Evolutionary conservation across 768 basidiomycete genomes (phyloP).

Genomic region (Strobilomyces echinocephalus): DNA sequence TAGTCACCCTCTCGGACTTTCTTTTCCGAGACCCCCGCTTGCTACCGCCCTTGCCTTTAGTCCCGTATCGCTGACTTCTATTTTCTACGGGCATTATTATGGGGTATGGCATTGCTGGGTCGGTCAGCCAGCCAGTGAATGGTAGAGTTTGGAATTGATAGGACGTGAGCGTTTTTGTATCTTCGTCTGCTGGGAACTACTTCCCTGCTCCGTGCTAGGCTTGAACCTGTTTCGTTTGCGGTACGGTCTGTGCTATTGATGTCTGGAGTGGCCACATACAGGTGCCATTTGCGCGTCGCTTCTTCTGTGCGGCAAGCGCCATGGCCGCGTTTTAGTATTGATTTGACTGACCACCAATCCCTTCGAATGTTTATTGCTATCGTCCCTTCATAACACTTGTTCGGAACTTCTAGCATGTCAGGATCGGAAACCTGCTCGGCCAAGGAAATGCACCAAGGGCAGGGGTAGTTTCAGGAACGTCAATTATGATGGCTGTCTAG

Average conservation of each 20-base stretch:
- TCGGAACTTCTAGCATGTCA: conserved; percentile 21
- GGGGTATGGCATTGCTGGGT: conserved; percentile 82
- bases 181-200: background rate
- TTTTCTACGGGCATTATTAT: conserved; percentile 59
- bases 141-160: conserved; percentile 96
- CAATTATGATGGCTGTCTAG: conserved; percentile 60
- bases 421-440: conserved; percentile 86
- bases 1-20: conserved; percentile 60
- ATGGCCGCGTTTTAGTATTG: background rate
- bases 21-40: conserved; percentile 92
- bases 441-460: conserved; percentile 74
- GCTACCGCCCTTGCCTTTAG: conserved; percentile 88
- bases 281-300: conserved; percentile 77
- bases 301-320: conserved; percentile 69
- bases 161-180: conserved; percentile 33
- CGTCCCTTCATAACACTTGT: background rate
- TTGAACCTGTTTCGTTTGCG: conserved; percentile 79
- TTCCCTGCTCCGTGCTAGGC: conserved; percentile 35
- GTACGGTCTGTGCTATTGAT: conserved; percentile 83
- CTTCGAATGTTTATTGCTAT: no score
- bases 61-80: conserved; percentile 59
- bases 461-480: conserved; percentile 55
- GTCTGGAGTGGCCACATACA: conserved; percentile 72
- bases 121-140: conserved; percentile 79
- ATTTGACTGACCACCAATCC: background rate